phyloP scores from a whole-genome alignment of 2,329 filamentous ascomycete species.

The Penicillium brasilianum region DNA sequence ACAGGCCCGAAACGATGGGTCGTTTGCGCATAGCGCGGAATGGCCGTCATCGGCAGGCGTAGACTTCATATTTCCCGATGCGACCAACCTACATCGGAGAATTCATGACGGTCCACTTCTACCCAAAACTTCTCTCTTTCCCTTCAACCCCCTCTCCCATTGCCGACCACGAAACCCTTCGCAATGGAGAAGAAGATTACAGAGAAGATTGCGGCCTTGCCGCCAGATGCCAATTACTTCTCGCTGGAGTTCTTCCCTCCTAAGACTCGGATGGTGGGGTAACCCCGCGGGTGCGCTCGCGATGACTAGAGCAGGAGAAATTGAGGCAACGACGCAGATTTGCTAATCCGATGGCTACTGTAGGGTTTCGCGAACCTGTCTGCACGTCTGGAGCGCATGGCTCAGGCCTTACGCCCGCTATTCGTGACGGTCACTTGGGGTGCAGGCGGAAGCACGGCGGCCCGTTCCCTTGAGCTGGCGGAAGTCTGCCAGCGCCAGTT shows the following conservation, averaged over 20 bases:
- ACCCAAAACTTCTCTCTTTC: slow-evolving; percentile 26
- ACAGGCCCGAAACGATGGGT: background rate
- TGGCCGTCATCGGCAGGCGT: slow-evolving; percentile 27
- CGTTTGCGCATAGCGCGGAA: slow-evolving; percentile 9
- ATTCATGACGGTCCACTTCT: slow-evolving; percentile 32
- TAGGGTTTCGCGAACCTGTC: slow-evolving; percentile 90
- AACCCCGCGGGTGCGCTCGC: slow-evolving; percentile 32
- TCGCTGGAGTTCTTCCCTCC: slow-evolving; percentile 99
- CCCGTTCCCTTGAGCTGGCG: slow-evolving; percentile 89
- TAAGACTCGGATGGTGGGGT: slow-evolving; percentile 81
- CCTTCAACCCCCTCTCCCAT: slow-evolving; percentile 25
- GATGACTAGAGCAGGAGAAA: slow-evolving; percentile 2
- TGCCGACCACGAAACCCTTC: slow-evolving; percentile 20
- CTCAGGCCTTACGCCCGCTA: slow-evolving; percentile 83
- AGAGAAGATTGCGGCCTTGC: slow-evolving; percentile 90
- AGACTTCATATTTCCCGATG: slow-evolving; percentile 28
- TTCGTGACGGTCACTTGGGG: slow-evolving; percentile 99
- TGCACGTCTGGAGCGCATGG: slow-evolving; percentile 92
- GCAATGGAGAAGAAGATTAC: slow-evolving; percentile 88
- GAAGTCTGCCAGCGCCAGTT: slow-evolving; percentile 94
- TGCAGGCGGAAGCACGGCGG: slow-evolving; percentile 87
- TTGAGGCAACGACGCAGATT: slow-evolving; percentile 6
- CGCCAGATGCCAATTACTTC: slow-evolving; percentile 81
- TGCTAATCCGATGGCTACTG: slow-evolving; percentile 31
- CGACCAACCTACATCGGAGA: slow-evolving; percentile 14